Percentiles rank a stretch among this genome's conserved stretches.
These are phyloP conservation scores for Alternaria incomplexa DNA, from an alignment of 2,329 filamentous ascomycete genomes.

Conservation along the genomic window DNA sequence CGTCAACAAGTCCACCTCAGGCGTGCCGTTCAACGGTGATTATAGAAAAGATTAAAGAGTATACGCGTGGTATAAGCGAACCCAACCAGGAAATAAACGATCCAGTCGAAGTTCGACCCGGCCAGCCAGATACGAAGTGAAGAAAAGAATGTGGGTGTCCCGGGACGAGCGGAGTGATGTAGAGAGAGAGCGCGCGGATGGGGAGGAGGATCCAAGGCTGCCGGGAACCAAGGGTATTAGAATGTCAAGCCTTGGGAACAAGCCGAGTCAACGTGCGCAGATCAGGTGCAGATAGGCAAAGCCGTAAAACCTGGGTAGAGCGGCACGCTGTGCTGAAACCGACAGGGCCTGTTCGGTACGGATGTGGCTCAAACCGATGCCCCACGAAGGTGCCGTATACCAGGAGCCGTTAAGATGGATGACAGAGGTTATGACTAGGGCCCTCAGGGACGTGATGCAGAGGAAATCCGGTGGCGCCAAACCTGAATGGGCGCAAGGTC, in stretches of 20 bases:
- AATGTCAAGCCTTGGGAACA: slow-evolving; percentile 33
- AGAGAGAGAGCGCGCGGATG: slow-evolving; percentile 34
- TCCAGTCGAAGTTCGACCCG: slow-evolving; percentile 49
- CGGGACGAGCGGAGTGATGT: slow-evolving; percentile 36
- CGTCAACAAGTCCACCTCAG: slow-evolving; percentile 8
- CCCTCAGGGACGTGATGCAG: slow-evolving; percentile 28
- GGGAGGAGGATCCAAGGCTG: slow-evolving; percentile 40
- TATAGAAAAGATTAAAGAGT: slow-evolving; percentile 43
- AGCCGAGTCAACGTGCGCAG: slow-evolving; percentile 31
- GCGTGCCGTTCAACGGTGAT: slow-evolving; percentile 42
- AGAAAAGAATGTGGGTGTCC: slow-evolving; percentile 49
- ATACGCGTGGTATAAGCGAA: slow-evolving; percentile 40
- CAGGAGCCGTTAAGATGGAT: slow-evolving; percentile 34
- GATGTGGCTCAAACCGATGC: slow-evolving; percentile 46
- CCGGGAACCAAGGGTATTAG: slow-evolving; percentile 46
- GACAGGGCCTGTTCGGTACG: slow-evolving; percentile 34
- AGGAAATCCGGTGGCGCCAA: slow-evolving; percentile 33
- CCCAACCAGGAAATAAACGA: slow-evolving; percentile 38
- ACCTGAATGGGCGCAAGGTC: slow-evolving; percentile 24
- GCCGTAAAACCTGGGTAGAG: slow-evolving; percentile 35
- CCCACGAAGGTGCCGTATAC: slow-evolving; percentile 39
- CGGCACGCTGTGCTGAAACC: slow-evolving; percentile 47
- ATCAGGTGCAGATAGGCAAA: slow-evolving; percentile 44
- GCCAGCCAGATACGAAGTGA: slow-evolving; percentile 51
- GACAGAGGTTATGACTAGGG: slow-evolving; percentile 32